A percentile compares a stretch with the other conserved stretches of the same genome.
These are phyloP conservation scores for Talaromyces sp. DNA, from an alignment of 2,329 filamentous ascomycete genomes.

Conservation along the genomic window DNA sequence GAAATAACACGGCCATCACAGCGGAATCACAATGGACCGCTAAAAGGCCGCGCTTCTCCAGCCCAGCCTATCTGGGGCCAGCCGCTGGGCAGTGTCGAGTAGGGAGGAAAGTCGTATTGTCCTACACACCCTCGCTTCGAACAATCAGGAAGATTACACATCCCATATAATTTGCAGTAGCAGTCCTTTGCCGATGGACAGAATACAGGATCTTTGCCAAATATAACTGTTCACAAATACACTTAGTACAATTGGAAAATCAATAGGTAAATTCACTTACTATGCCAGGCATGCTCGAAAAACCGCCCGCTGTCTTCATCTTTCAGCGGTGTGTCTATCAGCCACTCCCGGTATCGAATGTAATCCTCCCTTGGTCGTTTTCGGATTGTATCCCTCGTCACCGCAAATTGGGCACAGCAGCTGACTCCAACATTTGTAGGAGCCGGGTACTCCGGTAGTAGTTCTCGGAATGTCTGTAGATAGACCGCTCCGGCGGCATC, in stretches of 20 bases:
- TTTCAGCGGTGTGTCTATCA: slow-evolving; percentile 42
- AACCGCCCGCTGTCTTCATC: slow-evolving; percentile 45
- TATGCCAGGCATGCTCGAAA: slow-evolving; percentile 51
- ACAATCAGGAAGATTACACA: slow-evolving; percentile 6
- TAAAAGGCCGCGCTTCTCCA: slow-evolving; percentile 7
- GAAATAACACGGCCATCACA: background rate
- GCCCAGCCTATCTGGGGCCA: slow-evolving; percentile 8
- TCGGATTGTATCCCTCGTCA: slow-evolving; percentile 44
- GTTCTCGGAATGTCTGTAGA: slow-evolving; percentile 19
- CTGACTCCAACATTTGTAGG: slow-evolving; percentile 43
- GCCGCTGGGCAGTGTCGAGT: slow-evolving; percentile 4
- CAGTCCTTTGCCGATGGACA: slow-evolving; percentile 8
- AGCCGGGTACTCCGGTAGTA: slow-evolving; percentile 16
- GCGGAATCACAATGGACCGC: slow-evolving; percentile 5
- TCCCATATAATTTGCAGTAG: slow-evolving; percentile 10
- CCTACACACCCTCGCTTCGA: slow-evolving; percentile 1
- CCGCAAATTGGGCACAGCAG: slow-evolving; percentile 52
- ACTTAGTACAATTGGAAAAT: background rate
- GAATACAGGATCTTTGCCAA: slow-evolving; percentile 6
- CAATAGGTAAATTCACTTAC: slow-evolving; percentile 1
- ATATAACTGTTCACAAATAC: slow-evolving; percentile 2
- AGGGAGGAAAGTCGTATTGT: slow-evolving; percentile 4
- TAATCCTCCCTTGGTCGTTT: slow-evolving; percentile 42
- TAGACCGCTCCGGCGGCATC: slow-evolving; percentile 21
- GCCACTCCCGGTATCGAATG: slow-evolving; percentile 46